These are phyloP conservation scores for Paratrypanosoma confusum DNA, from an alignment of 208 protist genomes.

Conservation along the genomic window DNA sequence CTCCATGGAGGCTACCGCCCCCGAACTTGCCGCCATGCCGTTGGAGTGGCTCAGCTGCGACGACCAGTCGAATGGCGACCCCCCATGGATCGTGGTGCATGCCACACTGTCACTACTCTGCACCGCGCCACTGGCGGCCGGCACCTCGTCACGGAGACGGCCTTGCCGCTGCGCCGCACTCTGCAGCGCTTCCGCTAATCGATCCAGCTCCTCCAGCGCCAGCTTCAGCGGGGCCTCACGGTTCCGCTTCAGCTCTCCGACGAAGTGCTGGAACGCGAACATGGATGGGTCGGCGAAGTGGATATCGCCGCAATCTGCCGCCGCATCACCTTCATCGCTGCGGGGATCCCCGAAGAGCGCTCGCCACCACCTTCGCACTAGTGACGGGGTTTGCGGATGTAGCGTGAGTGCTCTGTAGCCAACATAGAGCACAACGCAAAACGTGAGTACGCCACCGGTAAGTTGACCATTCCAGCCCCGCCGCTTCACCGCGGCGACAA, in stretches of 20 bases:
- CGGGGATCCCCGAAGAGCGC: no score
- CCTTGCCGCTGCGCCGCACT: constrained; percentile 1
- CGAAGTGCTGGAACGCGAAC: constrained; percentile 27
- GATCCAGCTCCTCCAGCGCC: constrained; percentile 25
- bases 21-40: background rate
- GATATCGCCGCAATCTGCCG: constrained; percentile 25
- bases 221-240: constrained; percentile 28
- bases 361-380: no score
- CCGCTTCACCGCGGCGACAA: no score
- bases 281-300: constrained; percentile 35
- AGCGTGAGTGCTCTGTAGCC: no score
- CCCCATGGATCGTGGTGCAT: background rate
- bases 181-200: no score
- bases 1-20: background rate
- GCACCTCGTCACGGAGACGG: background rate
- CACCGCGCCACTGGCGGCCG: no score
- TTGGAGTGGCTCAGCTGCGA: background rate
- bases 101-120: no score
- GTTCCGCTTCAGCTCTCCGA: constrained; percentile 16
- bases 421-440: no score
- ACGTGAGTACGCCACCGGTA: no score
- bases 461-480: no score
- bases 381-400: no score
- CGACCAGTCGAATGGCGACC: background rate
- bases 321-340: no score